A percentile compares a stretch with the other conserved stretches of the same genome.
These are phyloP conservation scores for Pilobolus umbonatus DNA, from an alignment of 192 early-diverging fungal species.

Conservation along the genomic window DNA sequence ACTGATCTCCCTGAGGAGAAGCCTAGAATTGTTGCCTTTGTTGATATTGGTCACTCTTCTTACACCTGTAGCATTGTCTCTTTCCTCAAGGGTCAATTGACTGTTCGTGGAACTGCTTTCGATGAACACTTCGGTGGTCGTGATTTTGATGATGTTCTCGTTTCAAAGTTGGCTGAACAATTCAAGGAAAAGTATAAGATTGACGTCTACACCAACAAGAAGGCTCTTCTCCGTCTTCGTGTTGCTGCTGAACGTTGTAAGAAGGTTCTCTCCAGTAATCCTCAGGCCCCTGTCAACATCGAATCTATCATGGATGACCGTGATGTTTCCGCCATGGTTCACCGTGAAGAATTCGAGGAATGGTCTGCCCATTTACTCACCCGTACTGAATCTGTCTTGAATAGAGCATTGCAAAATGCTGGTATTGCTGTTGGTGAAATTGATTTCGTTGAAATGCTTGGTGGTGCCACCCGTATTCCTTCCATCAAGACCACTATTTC, in stretches of 20 bases:
- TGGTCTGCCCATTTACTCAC: constrained; percentile 67
- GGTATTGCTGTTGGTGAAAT: constrained; percentile 76
- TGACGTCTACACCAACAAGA: constrained; percentile 81
- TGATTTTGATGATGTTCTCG: constrained; percentile 88
- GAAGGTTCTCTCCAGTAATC: constrained; percentile 94
- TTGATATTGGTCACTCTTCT: constrained; percentile 90
- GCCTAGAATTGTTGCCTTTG: constrained; percentile 87
- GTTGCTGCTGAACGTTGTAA: constrained; percentile 91
- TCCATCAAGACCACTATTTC: constrained; percentile 86
- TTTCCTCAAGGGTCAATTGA: constrained; percentile 94
- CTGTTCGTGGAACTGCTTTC: constrained; percentile 85
- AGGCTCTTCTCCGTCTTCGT: constrained; percentile 87
- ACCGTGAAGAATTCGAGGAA: constrained; percentile 83
- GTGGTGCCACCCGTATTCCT: constrained; percentile 92
- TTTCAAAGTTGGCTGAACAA: constrained; percentile 78
- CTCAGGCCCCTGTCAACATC: constrained; percentile 84
- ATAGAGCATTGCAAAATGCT: constrained; percentile 72
- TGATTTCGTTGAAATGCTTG: constrained; percentile 91
- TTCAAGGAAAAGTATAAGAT: constrained; percentile 96
- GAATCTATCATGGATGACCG: constrained; percentile 96
- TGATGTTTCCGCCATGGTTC: constrained; percentile 83
- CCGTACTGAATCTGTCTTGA: constrained; percentile 67
- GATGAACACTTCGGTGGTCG: constrained; percentile 95
- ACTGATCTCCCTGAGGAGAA: constrained; percentile 92
- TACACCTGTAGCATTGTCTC: constrained; percentile 76